Base-by-base conservation (phyloP, 805 yeast species). In the Lachancea thermotolerans region DNA sequence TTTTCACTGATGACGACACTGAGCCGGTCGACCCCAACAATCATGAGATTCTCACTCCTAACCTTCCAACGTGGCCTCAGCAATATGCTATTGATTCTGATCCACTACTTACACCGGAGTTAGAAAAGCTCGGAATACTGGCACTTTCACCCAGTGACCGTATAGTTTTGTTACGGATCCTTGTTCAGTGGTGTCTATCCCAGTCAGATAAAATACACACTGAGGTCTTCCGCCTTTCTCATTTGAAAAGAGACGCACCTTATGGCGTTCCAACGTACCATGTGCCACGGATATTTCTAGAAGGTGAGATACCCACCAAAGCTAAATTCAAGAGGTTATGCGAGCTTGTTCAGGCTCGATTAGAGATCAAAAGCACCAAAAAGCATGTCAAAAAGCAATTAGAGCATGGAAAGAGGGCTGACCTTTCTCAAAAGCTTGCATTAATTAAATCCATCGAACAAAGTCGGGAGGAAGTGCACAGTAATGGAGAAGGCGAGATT, bases 71-170 rank as follows among this genome's bases (percentile, higher is more conserved):
- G 5, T 54, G 57, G 56, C 42, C 52, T 32, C 51, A 46, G 31
- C 51, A 49, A 34, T 39, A 39, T 28, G 47, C 50, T 4, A 17
- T 42, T 7, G 64, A 58, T 10, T 15, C 38, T 9, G 59, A 60
- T 47, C 64, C 63, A 2, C 38, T 62, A 27, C 55, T 48, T 39
- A 48, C 45, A 12, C 35, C 56, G 6, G 54, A 50, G 1, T 21
- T 60, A 21, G 64, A 57, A 17, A 51, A 51, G 28, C 39, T 47
- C 3, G 67, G 66, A 4, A 37, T 62, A 14, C 45, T 49, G 15
- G 57, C 58, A 4, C 42, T 62, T 9, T 40, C 45, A n/a, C 60
- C 65, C 10, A 42, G 29, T 10, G 62, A 61, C 47, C 54, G 62
- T 44, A 41, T 60, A 5, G 54, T 59, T 9, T 36, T 57, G 4